Conservation (phyloP, 176 grass and related monocot genomes). For the Typha latifolia region DNA sequence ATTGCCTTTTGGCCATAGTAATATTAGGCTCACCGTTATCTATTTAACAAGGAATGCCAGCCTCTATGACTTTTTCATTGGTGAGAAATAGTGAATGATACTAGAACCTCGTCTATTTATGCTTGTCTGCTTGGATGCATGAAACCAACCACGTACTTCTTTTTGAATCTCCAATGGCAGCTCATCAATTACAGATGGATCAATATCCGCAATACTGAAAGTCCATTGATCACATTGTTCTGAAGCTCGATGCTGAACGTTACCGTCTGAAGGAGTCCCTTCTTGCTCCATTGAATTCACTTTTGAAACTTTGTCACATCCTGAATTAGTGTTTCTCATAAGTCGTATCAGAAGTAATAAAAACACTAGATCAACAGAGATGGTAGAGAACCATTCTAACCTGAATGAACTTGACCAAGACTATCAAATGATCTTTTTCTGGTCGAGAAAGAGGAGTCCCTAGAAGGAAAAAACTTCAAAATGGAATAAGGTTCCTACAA, state of each 20-base stretch:
- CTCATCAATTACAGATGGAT: constrained; percentile 71
- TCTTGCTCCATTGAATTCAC: constrained; percentile 21
- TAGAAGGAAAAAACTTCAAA: constrained; percentile 60
- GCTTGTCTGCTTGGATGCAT: constrained; percentile 40
- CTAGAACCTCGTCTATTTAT: constrained; percentile 41
- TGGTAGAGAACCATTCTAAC: constrained; percentile 18
- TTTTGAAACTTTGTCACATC: constrained; percentile 21
- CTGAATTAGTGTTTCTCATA: constrained; percentile 19
- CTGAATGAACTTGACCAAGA: constrained; percentile 28
- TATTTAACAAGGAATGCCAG: background rate
- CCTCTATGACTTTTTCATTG: constrained; percentile 21
- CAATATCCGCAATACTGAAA: constrained; percentile 65
- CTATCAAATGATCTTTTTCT: constrained; percentile 25
- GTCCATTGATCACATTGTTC: constrained; percentile 31
- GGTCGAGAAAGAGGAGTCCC: constrained; percentile 21
- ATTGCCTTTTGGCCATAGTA: no score
- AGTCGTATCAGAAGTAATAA: background rate
- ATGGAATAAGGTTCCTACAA: constrained; percentile 52
- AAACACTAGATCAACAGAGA: background rate
- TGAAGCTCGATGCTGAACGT: constrained; percentile 5
- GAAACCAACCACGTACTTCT: constrained; percentile 75
- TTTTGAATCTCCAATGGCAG: constrained; percentile 72
- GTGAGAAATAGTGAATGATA: constrained; percentile 67
- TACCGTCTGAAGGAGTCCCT: background rate
- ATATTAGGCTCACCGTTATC: no score